Percentiles rank a stretch among this genome's conserved stretches.
These are phyloP conservation scores for Martensiomyces pterosporus DNA, from an alignment of 192 early-diverging fungal genomes.

Conservation along the genomic window DNA sequence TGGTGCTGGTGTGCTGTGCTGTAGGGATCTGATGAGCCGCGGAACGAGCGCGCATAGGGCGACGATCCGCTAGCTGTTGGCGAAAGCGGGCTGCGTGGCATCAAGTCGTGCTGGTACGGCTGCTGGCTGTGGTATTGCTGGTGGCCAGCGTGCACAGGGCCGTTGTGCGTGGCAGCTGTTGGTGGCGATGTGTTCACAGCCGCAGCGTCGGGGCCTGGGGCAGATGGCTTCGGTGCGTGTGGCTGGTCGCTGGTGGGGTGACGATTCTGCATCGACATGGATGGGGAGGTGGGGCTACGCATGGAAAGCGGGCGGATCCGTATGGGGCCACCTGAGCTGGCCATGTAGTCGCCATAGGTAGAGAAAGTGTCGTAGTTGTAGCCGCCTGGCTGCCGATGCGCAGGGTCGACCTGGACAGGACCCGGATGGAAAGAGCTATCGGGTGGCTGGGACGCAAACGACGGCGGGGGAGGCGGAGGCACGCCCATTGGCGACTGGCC, in stretches of 20 bases:
- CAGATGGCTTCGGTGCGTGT: too few species aligned
- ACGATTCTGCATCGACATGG: neutral
- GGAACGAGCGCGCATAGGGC: conserved; percentile 1
- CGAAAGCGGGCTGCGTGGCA: conserved; percentile 6
- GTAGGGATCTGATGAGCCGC: conserved; percentile 4
- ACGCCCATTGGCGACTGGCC: conserved; percentile 33
- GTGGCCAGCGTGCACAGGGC: conserved; percentile 7
- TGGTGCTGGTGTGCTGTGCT: neutral
- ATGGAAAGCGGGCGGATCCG: conserved; percentile 24
- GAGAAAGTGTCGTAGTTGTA: conserved; percentile 45
- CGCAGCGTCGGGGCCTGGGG: too few species aligned
- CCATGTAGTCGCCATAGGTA: conserved; percentile 43
- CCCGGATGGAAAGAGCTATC: conserved; percentile 25
- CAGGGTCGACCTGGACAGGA: conserved; percentile 20
- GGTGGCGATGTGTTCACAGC: too few species aligned
- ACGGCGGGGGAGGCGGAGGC: conserved; percentile 25
- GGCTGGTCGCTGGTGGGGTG: too few species aligned
- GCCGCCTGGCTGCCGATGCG: conserved; percentile 13
- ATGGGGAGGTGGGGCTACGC: neutral
- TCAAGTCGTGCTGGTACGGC: conserved; percentile 1
- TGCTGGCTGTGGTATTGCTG: conserved; percentile 3
- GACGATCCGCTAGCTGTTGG: conserved; percentile 2
- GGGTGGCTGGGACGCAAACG: conserved; percentile 8
- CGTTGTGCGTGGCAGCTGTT: conserved; percentile 8
- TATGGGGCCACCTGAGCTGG: conserved; percentile 37